These are phyloP conservation scores for Neofusicoccum cordaticola DNA, from an alignment of 2,329 filamentous ascomycete genomes.

Conservation along the genomic window DNA sequence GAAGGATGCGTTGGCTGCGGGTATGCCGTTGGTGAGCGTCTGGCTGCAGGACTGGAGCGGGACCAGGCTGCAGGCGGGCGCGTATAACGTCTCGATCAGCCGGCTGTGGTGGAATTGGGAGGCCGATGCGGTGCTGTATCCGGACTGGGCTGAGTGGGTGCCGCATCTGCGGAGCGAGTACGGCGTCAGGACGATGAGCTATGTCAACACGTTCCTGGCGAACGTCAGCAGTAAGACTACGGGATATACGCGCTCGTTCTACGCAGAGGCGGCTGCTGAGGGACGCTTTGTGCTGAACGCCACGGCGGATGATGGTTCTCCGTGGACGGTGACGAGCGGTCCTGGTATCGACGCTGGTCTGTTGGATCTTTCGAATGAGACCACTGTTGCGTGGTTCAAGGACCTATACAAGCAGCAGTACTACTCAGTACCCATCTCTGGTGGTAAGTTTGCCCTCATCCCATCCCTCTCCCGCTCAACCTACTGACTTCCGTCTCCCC, in stretches of 20 bases:
- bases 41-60: conserved; percentile 40
- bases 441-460: conserved; percentile 20
- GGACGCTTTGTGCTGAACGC: conserved; percentile 35
- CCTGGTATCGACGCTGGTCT: conserved; percentile 38
- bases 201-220: conserved; percentile 36
- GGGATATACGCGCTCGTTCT: conserved; percentile 32
- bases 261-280: conserved; percentile 29
- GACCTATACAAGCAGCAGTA: conserved; percentile 33
- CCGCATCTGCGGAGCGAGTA: conserved; percentile 31
- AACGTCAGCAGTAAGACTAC: conserved; percentile 35
- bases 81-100: conserved; percentile 30
- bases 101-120: conserved; percentile 43
- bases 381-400: conserved; percentile 32
- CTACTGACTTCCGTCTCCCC: background rate
- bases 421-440: conserved; percentile 35
- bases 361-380: conserved; percentile 36
- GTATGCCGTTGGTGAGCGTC: conserved; percentile 34
- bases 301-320: conserved; percentile 31
- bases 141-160: conserved; percentile 35
- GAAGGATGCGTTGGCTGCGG: conserved; percentile 27
- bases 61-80: conserved; percentile 33
- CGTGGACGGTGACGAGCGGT: conserved; percentile 33
- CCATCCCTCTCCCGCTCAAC: background rate
- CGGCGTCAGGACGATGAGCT: conserved; percentile 29
- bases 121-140: conserved; percentile 33